Percentiles rank a stretch among this genome's conserved stretches.
phyloP scores from a whole-genome alignment of 345 rosid species.

The Salix arbutifolia region DNA sequence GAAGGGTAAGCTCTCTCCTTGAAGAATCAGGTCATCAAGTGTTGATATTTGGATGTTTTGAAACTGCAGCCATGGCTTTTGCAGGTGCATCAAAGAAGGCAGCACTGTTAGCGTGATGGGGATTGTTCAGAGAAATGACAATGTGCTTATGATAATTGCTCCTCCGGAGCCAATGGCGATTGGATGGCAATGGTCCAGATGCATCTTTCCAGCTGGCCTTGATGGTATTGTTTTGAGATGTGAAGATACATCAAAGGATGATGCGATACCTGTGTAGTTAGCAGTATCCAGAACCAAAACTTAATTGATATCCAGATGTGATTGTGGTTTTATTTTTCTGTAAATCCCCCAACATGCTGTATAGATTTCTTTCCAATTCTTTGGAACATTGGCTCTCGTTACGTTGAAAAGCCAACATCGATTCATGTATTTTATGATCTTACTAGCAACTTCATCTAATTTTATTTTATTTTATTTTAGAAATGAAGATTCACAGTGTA shows the following conservation, averaged over 20 bases:
- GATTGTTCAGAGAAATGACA: constrained; percentile 84
- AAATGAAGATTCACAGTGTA: not conserved
- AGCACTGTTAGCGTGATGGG: constrained; percentile 95
- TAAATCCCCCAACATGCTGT: not conserved
- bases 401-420: not conserved
- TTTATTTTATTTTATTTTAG: too few relatives aligned
- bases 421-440: not conserved
- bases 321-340: not conserved
- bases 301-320: not conserved
- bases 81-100: constrained; percentile 90
- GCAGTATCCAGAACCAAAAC: not conserved
- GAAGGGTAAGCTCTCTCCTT: constrained; percentile 58
- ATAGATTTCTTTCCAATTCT: not conserved
- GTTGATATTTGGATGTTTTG: not conserved
- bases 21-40: not conserved
- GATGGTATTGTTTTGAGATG: constrained; percentile 90
- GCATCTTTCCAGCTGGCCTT: constrained; percentile 73
- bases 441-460: not conserved
- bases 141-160: constrained; percentile 82
- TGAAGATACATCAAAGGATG: constrained; percentile 75
- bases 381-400: not conserved
- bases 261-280: constrained; percentile 79
- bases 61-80: not conserved
- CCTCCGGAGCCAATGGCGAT: constrained; percentile 70
- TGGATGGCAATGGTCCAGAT: constrained; percentile 76